A percentile compares a stretch with the other conserved stretches of the same genome.
These are phyloP conservation scores for Clonostachys chloroleuca DNA, from an alignment of 2,329 filamentous ascomycete species.

Conservation along the genomic window DNA sequence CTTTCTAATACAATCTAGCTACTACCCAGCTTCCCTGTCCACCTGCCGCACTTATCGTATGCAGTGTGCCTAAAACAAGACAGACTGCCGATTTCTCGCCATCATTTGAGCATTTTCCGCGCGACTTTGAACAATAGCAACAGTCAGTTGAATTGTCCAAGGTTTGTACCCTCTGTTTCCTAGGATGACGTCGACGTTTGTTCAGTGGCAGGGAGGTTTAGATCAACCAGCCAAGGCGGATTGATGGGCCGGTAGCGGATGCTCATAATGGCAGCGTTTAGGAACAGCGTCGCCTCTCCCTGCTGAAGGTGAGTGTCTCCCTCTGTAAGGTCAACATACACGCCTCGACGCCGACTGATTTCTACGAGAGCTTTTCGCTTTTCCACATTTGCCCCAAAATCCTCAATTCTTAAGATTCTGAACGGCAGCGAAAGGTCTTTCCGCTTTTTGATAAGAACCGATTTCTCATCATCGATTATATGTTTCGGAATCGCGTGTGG, in stretches of 20 bases:
- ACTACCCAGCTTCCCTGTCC: not conserved
- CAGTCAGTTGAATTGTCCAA: no score
- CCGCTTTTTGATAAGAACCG: not conserved
- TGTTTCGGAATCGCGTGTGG: constrained; percentile 7
- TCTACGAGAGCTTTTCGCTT: constrained; percentile 4
- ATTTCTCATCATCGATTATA: constrained; percentile 31
- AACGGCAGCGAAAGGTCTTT: not conserved
- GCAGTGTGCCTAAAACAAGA: not conserved
- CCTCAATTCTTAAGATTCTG: no score
- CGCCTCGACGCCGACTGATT: constrained; percentile 12
- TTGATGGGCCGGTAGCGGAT: constrained; percentile 34
- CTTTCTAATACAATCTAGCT: not conserved
- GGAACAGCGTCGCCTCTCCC: constrained; percentile 49
- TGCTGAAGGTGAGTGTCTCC: constrained; percentile 19
- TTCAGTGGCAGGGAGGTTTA: constrained; percentile 27
- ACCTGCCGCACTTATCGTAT: no score
- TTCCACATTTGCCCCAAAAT: not conserved
- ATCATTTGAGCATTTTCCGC: no score
- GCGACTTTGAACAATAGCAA: no score
- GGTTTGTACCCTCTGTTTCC: no score
- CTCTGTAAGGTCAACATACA: constrained; percentile 28
- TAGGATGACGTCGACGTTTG: no score
- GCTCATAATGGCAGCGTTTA: constrained; percentile 54
- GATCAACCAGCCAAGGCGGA: constrained; percentile 46
- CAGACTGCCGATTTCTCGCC: no score